phyloP scores from a whole-genome alignment of 1,139 yeast species.

The Hyphopichia burtonii region DNA sequence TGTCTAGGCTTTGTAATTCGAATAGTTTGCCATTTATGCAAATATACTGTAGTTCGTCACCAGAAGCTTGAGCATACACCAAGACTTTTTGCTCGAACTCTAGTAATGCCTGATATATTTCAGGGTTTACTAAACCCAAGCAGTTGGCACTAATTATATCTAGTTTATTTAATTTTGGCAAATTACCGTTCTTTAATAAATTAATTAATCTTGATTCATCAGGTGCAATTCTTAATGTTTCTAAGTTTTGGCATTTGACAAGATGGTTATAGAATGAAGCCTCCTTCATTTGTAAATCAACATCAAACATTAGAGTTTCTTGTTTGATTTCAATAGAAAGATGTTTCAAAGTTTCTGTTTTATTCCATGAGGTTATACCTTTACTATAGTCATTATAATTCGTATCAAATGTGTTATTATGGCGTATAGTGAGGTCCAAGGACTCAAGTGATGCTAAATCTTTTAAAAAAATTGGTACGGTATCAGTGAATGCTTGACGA shows the following conservation, averaged over 20 bases:
- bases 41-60: conserved; percentile 7
- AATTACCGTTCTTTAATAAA: conserved; percentile 14
- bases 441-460: conserved; percentile 21
- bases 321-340: conserved; percentile 45
- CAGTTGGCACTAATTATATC: conserved; percentile 49
- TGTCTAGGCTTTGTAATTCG: conserved; percentile 4
- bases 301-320: conserved; percentile 16
- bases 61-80: conserved; percentile 20
- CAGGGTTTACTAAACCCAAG: conserved; percentile 56
- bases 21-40: not conserved
- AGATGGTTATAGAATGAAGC: conserved; percentile 15
- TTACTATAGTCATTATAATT: conserved; percentile 26
- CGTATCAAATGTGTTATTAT: conserved; percentile 34
- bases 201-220: conserved; percentile 20
- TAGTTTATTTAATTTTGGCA: conserved; percentile 29
- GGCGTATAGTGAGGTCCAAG: conserved; percentile 44
- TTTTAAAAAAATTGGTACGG: conserved; percentile 38
- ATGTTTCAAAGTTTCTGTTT: conserved; percentile 21
- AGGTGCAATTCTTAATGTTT: conserved; percentile 42
- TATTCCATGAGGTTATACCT: conserved; percentile 24
- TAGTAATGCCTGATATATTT: conserved; percentile 57
- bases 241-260: conserved; percentile 18
- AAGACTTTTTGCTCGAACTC: conserved; percentile 55
- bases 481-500: conserved; percentile 43
- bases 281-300: conserved; percentile 15